phyloP scores from a whole-genome alignment of 768 basidiomycete genomes.

The Xanthoconium purpureum region DNA sequence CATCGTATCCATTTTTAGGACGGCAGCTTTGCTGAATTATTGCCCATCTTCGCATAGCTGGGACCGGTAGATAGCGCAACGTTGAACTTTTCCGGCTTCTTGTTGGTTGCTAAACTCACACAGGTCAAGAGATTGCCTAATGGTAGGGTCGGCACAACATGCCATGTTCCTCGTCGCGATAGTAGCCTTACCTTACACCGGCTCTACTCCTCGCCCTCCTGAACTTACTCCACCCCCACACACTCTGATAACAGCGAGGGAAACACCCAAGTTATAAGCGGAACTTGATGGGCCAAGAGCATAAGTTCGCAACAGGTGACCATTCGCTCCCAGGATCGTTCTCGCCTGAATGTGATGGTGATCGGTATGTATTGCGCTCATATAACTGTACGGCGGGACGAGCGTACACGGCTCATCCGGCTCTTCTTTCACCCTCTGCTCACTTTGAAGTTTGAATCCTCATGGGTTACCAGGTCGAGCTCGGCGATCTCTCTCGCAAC shows the following conservation, averaged over 20 bases:
- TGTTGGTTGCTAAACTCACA: not conserved
- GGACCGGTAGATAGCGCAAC: too few species aligned
- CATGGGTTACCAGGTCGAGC: slow-evolving; percentile 27
- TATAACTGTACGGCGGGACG: not conserved
- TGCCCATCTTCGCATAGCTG: too few species aligned
- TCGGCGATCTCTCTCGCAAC: slow-evolving; percentile 30
- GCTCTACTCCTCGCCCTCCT: not conserved
- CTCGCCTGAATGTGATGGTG: not conserved
- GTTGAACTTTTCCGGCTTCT: not conserved
- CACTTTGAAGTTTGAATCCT: not conserved
- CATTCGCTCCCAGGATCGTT: not conserved
- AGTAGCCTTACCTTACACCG: not conserved
- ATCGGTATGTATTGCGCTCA: not conserved
- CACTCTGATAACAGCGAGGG: not conserved
- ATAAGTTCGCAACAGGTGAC: slow-evolving; percentile 2
- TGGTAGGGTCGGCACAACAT: not conserved
- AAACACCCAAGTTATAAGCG: not conserved
- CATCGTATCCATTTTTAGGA: too few species aligned
- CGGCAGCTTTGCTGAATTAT: too few species aligned
- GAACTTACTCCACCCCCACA: not conserved
- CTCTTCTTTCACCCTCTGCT: not conserved
- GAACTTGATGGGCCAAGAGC: not conserved
- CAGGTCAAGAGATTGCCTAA: not conserved
- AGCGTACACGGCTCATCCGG: not conserved
- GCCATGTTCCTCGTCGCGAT: not conserved